Base-by-base conservation (phyloP, 768 basidiomycete genomes). In the Leccinellum rugosiceps region DNA sequence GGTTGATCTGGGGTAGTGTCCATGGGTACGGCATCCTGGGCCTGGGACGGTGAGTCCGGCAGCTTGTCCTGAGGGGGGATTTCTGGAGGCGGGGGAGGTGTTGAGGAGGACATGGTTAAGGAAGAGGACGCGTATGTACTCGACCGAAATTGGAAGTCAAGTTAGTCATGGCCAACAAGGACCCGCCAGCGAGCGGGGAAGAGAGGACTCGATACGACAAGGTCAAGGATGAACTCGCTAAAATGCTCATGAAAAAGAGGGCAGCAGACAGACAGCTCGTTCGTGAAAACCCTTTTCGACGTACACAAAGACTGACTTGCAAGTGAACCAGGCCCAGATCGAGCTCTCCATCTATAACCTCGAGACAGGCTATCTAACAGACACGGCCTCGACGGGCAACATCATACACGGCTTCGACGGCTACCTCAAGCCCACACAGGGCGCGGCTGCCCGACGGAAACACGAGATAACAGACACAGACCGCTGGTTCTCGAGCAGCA, bases 371-470 rank as follows among this genome's bases (percentile, higher is more conserved):
- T 94, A 93, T 71, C 76, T 94, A 34, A 82, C 84, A 7, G 92
- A 94, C 52, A 92, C 92, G 1, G 83, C 86, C 1, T 86, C 83
- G 63, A 90, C 91, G 17, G 92, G 92, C 30, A 93, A 94, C 63
- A 92, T 94, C 53, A 87, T 94, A 35, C 87, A 87, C 64, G 92
- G 92, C 4, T 93, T 93, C 61, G 92, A 93, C 54, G 85, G 86
- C 43, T 94, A 92, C 68, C 81, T 93, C 57, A 94, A 93, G 72
- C 87, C 86, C 57, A 81, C 80, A 1, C 77, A 80, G 9, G 83
- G 80, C 7, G 71, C 72, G 19, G 71, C 72, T 4, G 71, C 70
- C 9, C 77, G 90, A 64, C 80, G 87, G 67, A 86, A 85, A 66
- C 83, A 86, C 62, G 90, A 93, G 62, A 81, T 91, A 56, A 83